Evolutionary conservation across 805 yeast species (phyloP), one percentile per base, ranked within the genome.

Genomic region (Candida xiaguanensis): DNA sequence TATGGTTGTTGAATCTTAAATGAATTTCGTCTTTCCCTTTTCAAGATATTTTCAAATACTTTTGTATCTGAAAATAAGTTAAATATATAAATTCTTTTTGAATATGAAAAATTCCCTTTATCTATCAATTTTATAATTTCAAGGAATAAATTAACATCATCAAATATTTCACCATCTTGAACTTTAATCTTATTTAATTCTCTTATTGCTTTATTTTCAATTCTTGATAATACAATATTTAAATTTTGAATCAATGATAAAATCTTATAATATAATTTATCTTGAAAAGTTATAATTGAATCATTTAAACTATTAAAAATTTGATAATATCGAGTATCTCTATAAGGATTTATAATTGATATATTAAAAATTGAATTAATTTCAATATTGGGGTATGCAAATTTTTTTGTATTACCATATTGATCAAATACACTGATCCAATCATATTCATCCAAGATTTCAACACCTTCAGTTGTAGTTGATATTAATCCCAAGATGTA

Each of bases 401-500:
- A 48, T 23, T 51, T 45, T 29, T 40, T 48, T 8, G 53, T 47
- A 14, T 41, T 42, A 3, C 43, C 42, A 31, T 51, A 48, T 20
- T 39, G 50, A 41, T 55, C 53, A 28, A 47, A 40, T 9, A 46
- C 50, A 23, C 53, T 47, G 6, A 45, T 48, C 97, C 97, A 91
- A 1, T 80, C 80, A 39, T 74, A 66, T 49, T 88, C 95, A 53
- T 87, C 95, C 40, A 90, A 63, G 12, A 89, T 78, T 53, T 90
- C 97, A 16, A 80, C 72, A 0, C 98, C 98, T 51, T 86, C 88
- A 12, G 64, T 66, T 0, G 95, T 86, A 16, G 72, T 70, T 0
- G 93, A 70, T 18, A 89, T 67, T 47, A 86, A 67, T 0, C 96
- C 96, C 24, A 91, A 61, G 0, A 78, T 85, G 49, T 76, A 85